phyloP scores from a whole-genome alignment of 176 grass and related monocot species.

The Phoenix dactylifera region DNA sequence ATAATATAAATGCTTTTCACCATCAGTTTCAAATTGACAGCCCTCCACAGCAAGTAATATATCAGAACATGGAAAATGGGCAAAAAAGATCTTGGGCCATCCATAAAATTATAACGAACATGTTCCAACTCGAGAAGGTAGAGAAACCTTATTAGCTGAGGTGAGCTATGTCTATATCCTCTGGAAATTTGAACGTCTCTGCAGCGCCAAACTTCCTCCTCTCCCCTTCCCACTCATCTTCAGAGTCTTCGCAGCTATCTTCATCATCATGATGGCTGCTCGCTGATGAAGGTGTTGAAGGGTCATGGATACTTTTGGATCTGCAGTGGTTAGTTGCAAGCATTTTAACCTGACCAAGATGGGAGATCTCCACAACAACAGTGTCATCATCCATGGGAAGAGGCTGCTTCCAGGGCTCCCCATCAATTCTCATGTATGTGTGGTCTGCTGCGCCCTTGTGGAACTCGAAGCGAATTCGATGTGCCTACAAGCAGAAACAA shows the following conservation, averaged over 20 bases:
- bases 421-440: constrained; percentile 84
- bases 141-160: not conserved
- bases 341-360: constrained; percentile 69
- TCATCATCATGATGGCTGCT: not conserved
- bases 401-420: constrained; percentile 93
- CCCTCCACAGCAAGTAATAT: too few relatives aligned
- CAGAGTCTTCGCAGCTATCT: not conserved
- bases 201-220: constrained; percentile 17
- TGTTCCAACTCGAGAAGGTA: not conserved
- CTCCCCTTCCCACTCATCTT: constrained; percentile 12
- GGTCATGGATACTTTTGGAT: constrained; percentile 35
- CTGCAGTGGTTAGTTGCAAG: constrained; percentile 52
- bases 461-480: constrained; percentile 73
- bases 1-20: too few relatives aligned
- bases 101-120: too few relatives aligned
- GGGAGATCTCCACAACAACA: constrained; percentile 66
- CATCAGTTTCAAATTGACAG: too few relatives aligned
- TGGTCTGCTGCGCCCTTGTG: constrained; percentile 44
- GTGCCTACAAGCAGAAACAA: constrained; percentile 23
- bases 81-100: too few relatives aligned
- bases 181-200: constrained; percentile 7
- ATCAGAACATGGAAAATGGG: too few relatives aligned
- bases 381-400: constrained; percentile 54
- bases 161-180: constrained; percentile 10
- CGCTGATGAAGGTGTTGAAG: not conserved